Percentiles rank a stretch among this genome's conserved stretches.
Evolutionary conservation across 2,329 filamentous ascomycete species (phyloP).

Genomic region (Sphaerostilbella broomeana): DNA sequence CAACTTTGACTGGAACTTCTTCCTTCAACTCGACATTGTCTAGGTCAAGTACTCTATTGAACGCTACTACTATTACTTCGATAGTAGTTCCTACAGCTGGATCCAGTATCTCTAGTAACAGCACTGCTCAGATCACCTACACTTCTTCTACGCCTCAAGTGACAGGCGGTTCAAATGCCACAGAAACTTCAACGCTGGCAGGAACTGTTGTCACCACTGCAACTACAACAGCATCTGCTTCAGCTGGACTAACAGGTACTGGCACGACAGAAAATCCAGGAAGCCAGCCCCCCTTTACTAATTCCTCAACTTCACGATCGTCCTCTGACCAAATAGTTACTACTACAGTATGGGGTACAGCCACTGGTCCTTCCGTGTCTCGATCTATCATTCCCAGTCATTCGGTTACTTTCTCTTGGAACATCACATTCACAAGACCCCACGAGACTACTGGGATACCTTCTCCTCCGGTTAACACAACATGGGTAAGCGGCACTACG

Average conservation of each 20-base stretch:
- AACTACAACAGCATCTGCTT: conserved; percentile 2
- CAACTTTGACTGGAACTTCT: neutral
- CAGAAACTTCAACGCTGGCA: neutral
- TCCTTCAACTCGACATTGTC: neutral
- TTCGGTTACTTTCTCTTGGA: neutral
- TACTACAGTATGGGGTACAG: conserved; percentile 4
- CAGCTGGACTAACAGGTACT: conserved; percentile 1
- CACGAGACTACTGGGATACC: neutral
- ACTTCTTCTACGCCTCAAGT: neutral
- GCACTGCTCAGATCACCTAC: conserved; percentile 1
- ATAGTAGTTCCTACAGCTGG: neutral
- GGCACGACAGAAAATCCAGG: neutral
- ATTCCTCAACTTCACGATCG: conserved; percentile 12
- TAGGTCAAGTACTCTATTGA: neutral
- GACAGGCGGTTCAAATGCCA: neutral
- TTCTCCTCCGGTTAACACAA: conserved; percentile 2
- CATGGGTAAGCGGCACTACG: conserved; percentile 2
- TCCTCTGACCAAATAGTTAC: conserved; percentile 7
- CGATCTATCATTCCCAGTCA: conserved; percentile 6
- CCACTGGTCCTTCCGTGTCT: conserved; percentile 8
- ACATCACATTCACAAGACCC: neutral
- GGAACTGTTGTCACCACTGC: conserved; percentile 6
- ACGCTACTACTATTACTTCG: neutral
- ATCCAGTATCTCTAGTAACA: conserved; percentile 6
- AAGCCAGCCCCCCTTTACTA: conserved; percentile 15